phyloP scores from a whole-genome alignment of 192 early-diverging fungal genomes.

The Borealophlyctis nickersoniae region DNA sequence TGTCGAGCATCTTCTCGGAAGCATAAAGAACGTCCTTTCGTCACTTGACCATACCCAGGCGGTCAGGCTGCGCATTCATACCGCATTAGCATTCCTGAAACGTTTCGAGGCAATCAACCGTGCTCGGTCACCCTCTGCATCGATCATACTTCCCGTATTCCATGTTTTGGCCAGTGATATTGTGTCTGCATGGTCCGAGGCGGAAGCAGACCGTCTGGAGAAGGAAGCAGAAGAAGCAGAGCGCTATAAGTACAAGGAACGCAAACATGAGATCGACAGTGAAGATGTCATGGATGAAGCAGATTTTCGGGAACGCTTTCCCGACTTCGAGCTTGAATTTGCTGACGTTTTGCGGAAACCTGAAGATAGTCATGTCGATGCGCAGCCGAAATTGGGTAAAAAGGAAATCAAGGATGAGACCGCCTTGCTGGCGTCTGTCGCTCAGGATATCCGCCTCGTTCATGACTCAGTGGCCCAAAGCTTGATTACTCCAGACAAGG shows the following conservation, averaged over 20 bases:
- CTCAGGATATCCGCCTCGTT: conserved; percentile 7
- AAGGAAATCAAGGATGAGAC: conserved; percentile 5
- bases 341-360: conserved; percentile 51
- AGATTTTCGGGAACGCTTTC: conserved; percentile 75
- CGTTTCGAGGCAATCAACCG: not conserved
- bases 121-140: not conserved
- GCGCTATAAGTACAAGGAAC: conserved; percentile 44
- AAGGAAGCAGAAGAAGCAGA: conserved; percentile 34
- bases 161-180: conserved; percentile 58
- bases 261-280: conserved; percentile 34
- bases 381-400: no score
- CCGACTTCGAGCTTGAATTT: conserved; percentile 67
- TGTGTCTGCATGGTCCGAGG: conserved; percentile 58
- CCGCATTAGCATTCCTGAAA: not conserved
- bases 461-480: conserved; percentile 4
- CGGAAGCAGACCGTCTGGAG: conserved; percentile 48
- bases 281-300: conserved; percentile 68
- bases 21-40: not conserved
- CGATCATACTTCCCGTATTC: conserved; percentile 36
- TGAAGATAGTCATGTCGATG: conserved; percentile 45
- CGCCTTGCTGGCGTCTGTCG: no score
- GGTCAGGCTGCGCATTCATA: not conserved
- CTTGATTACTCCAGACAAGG: not conserved
- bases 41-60: not conserved
- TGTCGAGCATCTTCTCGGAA: not conserved